These are phyloP conservation scores for Parachaetomium inaequale DNA, from an alignment of 495 filamentous ascomycete species.

Conservation along the genomic window DNA sequence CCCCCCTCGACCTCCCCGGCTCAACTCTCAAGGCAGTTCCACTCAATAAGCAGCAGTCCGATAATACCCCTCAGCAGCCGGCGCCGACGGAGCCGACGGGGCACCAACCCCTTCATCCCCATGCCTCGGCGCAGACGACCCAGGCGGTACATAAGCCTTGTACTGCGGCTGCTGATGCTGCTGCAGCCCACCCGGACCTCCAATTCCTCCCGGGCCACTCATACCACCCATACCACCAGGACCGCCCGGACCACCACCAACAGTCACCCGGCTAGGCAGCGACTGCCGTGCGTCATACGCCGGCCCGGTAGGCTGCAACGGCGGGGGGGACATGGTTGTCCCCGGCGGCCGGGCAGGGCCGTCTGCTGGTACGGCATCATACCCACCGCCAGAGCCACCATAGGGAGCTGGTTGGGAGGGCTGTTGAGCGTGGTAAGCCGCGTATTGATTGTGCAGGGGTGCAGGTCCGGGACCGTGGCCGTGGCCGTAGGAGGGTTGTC, in stretches of 20 bases:
- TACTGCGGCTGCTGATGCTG: conserved; percentile 24
- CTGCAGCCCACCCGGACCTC: neutral
- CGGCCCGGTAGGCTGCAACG: conserved; percentile 37
- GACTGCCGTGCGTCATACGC: conserved; percentile 42
- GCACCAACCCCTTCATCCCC: neutral
- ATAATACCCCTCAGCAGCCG: conserved; percentile 25
- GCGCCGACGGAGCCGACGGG: conserved; percentile 8
- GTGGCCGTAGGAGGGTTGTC: conserved; percentile 13
- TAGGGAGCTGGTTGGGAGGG: neutral
- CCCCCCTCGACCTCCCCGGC: neutral
- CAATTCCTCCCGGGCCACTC: neutral
- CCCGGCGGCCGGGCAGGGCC: conserved; percentile 36
- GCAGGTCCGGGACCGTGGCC: conserved; percentile 4
- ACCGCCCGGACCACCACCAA: neutral
- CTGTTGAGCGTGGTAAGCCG: conserved; percentile 12
- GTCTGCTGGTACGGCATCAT: neutral
- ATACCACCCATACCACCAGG: neutral
- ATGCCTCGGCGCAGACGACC: neutral
- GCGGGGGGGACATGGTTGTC: conserved; percentile 38
- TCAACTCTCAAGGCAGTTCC: neutral
- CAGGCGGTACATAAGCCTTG: conserved; percentile 36
- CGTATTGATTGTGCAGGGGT: too few species aligned
- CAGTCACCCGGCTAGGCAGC: conserved; percentile 39
- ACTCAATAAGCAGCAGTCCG: conserved; percentile 24
- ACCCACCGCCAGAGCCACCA: neutral